A percentile compares a stretch with the other conserved stretches of the same genome.
phyloP scores from a whole-genome alignment of 371 early-diverging fungal genomes.

The Dinochytrium kinnereticum region DNA sequence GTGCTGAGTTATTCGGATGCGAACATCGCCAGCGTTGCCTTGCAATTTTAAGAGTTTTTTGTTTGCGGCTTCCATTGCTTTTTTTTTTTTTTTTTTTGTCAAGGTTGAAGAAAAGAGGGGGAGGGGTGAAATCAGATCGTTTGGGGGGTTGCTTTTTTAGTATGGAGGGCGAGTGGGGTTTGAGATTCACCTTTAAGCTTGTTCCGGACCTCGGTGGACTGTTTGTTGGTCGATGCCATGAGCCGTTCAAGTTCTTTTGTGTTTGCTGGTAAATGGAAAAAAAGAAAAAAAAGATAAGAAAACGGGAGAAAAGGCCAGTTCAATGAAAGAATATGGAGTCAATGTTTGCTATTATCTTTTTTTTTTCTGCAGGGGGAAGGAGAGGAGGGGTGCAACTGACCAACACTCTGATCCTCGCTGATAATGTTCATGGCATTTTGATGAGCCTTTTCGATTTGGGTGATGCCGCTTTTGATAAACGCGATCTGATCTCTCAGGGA shows the following conservation, averaged over 20 bases:
- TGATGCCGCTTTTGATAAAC: conserved; percentile 66
- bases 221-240: conserved; percentile 68
- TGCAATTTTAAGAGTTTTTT: conserved; percentile 68
- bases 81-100: no score
- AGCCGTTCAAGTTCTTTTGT: conserved; percentile 69
- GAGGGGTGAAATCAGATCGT: neutral
- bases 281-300: no score
- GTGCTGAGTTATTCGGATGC: conserved; percentile 75
- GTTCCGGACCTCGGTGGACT: conserved; percentile 50
- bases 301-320: no score
- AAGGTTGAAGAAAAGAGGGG: neutral
- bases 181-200: conserved; percentile 47
- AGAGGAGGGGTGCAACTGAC: no score
- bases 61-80: conserved; percentile 52
- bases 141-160: no score
- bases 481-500: conserved; percentile 71
- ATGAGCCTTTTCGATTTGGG: conserved; percentile 71
- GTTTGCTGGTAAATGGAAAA: conserved; percentile 43
- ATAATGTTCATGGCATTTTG: conserved; percentile 70
- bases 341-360: neutral
- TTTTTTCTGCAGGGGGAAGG: no score
- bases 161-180: no score
- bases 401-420: conserved; percentile 68
- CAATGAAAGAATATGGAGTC: neutral
- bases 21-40: conserved; percentile 62